Base-by-base conservation (phyloP, 345 rosid species). In the Lepidium sativum region DNA sequence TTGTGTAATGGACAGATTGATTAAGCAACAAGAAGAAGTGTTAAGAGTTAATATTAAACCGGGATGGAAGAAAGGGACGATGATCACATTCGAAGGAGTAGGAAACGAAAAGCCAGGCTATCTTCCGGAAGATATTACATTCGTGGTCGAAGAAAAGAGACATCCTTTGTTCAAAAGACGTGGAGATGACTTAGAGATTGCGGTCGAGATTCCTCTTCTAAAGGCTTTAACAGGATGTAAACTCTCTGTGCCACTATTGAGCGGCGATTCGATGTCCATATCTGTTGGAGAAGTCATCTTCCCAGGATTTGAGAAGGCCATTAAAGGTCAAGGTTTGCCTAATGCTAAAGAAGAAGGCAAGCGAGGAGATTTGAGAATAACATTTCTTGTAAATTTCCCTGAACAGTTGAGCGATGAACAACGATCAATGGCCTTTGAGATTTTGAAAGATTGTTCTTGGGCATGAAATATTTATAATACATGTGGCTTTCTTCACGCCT, bases 31-130 rank as follows among this genome's bases (percentile, higher is more conserved):
- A 75, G 96, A 84, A 65, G 98, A 92, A 61, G 69, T 47, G 21
- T 50, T 92, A 34, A 80, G 74, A 54, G 82, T 92, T 56, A 86
- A 77, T 23, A 66, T 92, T 12, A 77, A 86, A 50, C 94, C 97
- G 15, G 98, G 98, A 72, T 92, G 98, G 98, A 87, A 45, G 74
- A 83, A 78, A 74, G 98, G 98, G 58, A 92, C 94, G 0, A 84
- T 78, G 79, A 85, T 92, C 27, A 83, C 82, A 63, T 89, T 92
- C 15, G 96, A 89, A 62, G 97, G 96, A 31, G 89, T 81, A 60
- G 98, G 96, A 0, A 83, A 84, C n/a, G 86, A 89, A 70, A 81
- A 74, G 70, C 97, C 89, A 0, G 97, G 97, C 0, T 83, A 84
- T 56, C 81, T 79, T 1, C 88, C 90, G 0, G 86, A 91, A 4